Evolutionary conservation across 129 eudicot genomes (phyloP), one percentile per base, ranked within the genome.

Genomic region (Saussurea involucrata): DNA sequence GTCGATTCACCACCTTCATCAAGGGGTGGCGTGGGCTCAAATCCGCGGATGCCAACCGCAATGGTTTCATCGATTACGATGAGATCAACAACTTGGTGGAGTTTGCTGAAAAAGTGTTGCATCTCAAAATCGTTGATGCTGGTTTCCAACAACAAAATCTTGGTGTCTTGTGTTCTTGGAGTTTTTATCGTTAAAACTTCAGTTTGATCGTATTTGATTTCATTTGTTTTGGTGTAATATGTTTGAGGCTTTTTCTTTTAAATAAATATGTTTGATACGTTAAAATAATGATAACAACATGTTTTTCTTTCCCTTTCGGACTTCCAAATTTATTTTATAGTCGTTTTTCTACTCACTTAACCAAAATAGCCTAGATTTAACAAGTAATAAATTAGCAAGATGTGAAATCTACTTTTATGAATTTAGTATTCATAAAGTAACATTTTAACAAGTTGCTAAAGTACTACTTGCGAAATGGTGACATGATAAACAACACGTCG

Each of bases 81-180:
- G 88, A 85, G 69, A 61, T 85, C 22, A 34, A 44, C 24, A 78
- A 70, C 7, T 81, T 85, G 3, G 71, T 49, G 28, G 76, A 78
- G 13, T 85, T 81, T 81, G 89, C 83, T 4, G 24, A 68, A 22
- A 70, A 76, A 18, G 64, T 68, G 12, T 21, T 81, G 33, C 53
- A 58, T 29, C 46, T 76, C 0, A 82, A 18, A 4, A 46, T 82
- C 7, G 76, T 27, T 32, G 71, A 58, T 57, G 27, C 74, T 22
- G 49, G 71, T 21, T 66, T 13, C 20, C 65, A 8, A 20, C 21
- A 18, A 58, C 65, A 58, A 58, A 2, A 58, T 21, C 28, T 21
- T 58, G 8, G 60, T 21, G 60, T 17, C 6, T 15, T 15, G 21
- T 3, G 46, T 40, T 40, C 46, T 40, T 40, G 46, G 46, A 40